Evolutionary conservation across 108 stramenopile genomes (phyloP), one percentile per base, ranked within the genome.

Genomic region (Thalassiosira profunda): DNA sequence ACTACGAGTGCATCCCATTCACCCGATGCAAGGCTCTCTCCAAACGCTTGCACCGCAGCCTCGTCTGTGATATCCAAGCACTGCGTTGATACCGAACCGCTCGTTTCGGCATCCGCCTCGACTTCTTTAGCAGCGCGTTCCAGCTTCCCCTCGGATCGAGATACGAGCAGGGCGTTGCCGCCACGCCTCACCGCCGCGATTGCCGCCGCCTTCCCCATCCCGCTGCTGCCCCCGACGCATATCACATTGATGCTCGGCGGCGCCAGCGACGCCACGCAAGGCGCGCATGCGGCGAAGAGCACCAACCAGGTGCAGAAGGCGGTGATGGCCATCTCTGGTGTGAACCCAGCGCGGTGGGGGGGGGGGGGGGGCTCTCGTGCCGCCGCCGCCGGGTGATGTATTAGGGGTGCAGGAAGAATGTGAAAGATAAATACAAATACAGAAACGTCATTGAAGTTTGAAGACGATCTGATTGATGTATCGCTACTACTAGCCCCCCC

Each of bases 141-240:
- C 11, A 88, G 53, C 38, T 85, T 88, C 31, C 65, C 70, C 58
- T 58, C 18, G 10, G 74, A 76, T 52, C 86, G 74, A 25, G 70
- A 70, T 7, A 84, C 78, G 3, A 88, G 48, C 14, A 88, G 36
- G 1, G 36, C 77, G 26, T 47, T 55, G 5, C 86, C 86, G 42
- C 86, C 84, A 31, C 53, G 53, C 44, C 66, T 31, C 1, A 88
- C 63, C 0, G 65, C 45, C 9, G 64, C 54, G 10, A 73, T 54
- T 9, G 87, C 87, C 21, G 84, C 84, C 0, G 87, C 84, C 34
- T 85, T 83, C 4, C 87, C 87, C 87, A 88, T 88, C 28, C 87
- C 87, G 11, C 72, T 74, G 64, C 65, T 69, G 6, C 86, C 86
- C 8, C 86, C 83, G 23, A 87, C 67, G 14, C 84, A 40, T 36